These are phyloP conservation scores for Rhodotorula sp. DNA, from an alignment of 1,284 basidiomycete species.

Conservation along the genomic window DNA sequence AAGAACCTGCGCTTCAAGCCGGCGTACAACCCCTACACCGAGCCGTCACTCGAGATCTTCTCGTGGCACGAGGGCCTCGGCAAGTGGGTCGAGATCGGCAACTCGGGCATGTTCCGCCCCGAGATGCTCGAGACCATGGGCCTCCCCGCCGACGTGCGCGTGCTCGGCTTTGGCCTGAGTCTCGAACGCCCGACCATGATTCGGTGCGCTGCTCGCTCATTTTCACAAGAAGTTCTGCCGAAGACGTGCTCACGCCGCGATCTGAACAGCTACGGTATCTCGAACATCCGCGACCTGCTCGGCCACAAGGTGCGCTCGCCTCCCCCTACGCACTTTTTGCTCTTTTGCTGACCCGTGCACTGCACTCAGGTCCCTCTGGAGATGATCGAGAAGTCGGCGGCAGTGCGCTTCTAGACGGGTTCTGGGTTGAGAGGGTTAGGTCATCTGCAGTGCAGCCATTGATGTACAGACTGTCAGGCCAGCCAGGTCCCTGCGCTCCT, in stretches of 20 bases:
- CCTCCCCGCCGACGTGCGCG: conserved; percentile 92
- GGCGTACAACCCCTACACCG: conserved; percentile 94
- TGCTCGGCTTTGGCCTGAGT: conserved; percentile 95
- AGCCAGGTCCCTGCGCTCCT: too few species aligned
- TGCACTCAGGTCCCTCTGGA: conserved; percentile 54
- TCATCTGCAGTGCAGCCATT: not conserved
- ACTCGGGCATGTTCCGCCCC: conserved; percentile 97
- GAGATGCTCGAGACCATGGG: conserved; percentile 99
- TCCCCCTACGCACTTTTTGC: conserved; percentile 50
- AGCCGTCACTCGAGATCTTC: conserved; percentile 99
- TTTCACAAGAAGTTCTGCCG: not conserved
- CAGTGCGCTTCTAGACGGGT: conserved; percentile 68
- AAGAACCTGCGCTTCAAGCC: conserved; percentile 87
- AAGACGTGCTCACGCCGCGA: conserved; percentile 2
- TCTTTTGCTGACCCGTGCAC: not conserved
- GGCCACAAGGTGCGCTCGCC: conserved; percentile 84
- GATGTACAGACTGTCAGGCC: too few species aligned
- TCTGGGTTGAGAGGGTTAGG: not conserved
- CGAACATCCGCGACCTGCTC: conserved; percentile 93
- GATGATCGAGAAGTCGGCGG: conserved; percentile 80
- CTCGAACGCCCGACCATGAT: conserved; percentile 99
- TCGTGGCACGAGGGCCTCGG: conserved; percentile 92
- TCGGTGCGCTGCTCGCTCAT: conserved; percentile 60
- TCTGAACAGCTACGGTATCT: conserved; percentile 66
- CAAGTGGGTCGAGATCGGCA: conserved; percentile 89